Evolutionary conservation across 306 rosid genomes (phyloP), one percentile per base, ranked within the genome.

Genomic region (Quercus rubra): DNA sequence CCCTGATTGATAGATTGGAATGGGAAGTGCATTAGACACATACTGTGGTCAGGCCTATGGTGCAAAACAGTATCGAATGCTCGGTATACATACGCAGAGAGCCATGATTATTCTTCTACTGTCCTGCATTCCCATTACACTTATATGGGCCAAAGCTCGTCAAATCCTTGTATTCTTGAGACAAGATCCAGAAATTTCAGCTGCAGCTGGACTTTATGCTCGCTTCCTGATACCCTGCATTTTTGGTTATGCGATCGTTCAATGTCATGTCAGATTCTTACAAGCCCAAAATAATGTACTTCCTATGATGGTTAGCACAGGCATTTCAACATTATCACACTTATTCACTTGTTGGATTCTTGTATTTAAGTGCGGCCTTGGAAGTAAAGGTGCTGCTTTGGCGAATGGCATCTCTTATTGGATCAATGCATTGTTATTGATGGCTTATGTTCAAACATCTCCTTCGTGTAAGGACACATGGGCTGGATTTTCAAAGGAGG

Each of bases 11-110:
- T 31, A 86, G 87, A 62, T 77, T 54, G 89, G 89, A 78, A 80
- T 86, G 89, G 83, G 76, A n/a, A 86, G 85, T 23, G 87, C 87
- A 74, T 78, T 86, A 55, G 87, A 87, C 33, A 87, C 90, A 2
- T 81, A 84, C 17, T 87, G 88, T 31, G 90, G 90, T 8, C 88
- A 84, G 69, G 76, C 88, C 25, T 84, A 87, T 35, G 86, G 90
- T 30, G 88, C 82, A 54, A 81, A 84, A 70, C 82, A 84, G 35
- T 84, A 81, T 55, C 78, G 63, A 70, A 78, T 81, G 87, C 78
- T 84, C 2, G 88, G 88, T 6, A 74, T 87, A 1, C 86, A 87
- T 77, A 46, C 79, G 86, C 88, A 87, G 54, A 78, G 90, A 74
- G 90, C 86, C 23, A 78, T 84, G 80, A 21, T 87, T 27, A 84